These are phyloP conservation scores for Trichoderma brevicompactum DNA, from an alignment of 2,329 filamentous ascomycete species.

Conservation along the genomic window DNA sequence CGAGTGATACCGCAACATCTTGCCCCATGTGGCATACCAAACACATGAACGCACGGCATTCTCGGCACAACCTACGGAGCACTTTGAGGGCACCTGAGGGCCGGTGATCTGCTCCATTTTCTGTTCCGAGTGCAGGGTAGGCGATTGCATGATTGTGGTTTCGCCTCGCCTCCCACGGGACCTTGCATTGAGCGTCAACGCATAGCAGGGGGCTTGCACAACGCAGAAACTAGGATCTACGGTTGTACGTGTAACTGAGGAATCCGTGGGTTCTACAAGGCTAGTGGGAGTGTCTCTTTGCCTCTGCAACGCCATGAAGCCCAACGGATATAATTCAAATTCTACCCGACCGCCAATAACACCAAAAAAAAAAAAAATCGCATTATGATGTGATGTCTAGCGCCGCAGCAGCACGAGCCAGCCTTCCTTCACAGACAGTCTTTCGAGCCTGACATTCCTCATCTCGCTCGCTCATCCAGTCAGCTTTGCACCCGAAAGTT, in stretches of 20 bases:
- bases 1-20: constrained; percentile 4
- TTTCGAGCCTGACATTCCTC: neutral
- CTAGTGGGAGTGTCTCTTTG: too few relatives aligned
- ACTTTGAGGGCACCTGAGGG: neutral
- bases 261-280: neutral
- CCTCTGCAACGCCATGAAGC: too few relatives aligned
- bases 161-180: constrained; percentile 21
- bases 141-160: neutral
- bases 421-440: neutral
- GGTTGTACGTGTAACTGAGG: neutral
- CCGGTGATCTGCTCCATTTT: neutral
- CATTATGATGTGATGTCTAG: too few relatives aligned
- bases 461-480: neutral
- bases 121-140: constrained; percentile 6
- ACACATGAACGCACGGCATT: constrained; percentile 9
- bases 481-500: constrained; percentile 1
- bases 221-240: neutral
- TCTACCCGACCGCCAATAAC: neutral
- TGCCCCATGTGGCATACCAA: constrained; percentile 5
- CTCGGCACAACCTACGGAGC: neutral
- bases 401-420: neutral
- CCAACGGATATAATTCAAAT: too few relatives aligned
- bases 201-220: neutral
- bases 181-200: constrained; percentile 11
- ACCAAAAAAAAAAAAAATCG: neutral